Evolutionary conservation across 2,329 filamentous ascomycete species (phyloP).

Genomic region (Fusarium newnesense): DNA sequence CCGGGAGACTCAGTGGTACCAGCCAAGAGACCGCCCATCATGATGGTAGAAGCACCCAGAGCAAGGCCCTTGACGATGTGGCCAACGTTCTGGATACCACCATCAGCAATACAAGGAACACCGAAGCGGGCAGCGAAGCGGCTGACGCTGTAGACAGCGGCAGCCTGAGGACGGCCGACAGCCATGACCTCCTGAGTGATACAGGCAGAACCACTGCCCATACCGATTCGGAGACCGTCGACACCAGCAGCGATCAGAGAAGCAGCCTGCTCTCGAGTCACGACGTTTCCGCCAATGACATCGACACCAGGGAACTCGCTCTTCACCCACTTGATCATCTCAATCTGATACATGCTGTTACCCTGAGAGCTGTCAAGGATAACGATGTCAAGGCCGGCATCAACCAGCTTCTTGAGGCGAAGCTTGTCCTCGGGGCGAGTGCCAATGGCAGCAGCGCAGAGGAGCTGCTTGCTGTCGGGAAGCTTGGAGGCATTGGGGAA

Average conservation of each 20-base stretch:
- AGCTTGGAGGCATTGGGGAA: constrained; percentile 97
- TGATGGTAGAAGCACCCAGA: constrained; percentile 92
- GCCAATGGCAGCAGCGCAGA: constrained; percentile 94
- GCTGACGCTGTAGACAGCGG: constrained; percentile 89
- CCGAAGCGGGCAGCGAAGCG: constrained; percentile 92
- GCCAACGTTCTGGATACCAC: constrained; percentile 97
- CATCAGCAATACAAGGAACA: constrained; percentile 97
- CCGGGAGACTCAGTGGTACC: constrained; percentile 98
- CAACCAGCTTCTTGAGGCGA: constrained; percentile 86
- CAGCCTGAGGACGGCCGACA: constrained; percentile 94
- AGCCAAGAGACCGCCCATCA: constrained; percentile 98
- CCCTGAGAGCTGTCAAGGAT: constrained; percentile 96
- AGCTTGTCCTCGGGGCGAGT: constrained; percentile 93
- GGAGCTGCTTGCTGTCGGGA: constrained; percentile 95
- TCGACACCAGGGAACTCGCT: constrained; percentile 84
- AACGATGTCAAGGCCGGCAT: constrained; percentile 94
- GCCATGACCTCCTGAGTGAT: constrained; percentile 99
- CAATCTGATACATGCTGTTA: constrained; percentile 98
- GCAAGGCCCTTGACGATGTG: constrained; percentile 99
- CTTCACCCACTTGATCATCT: constrained; percentile 98
- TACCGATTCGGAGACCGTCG: constrained; percentile 96
- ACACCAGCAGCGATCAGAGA: constrained; percentile 91
- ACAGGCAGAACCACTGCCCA: constrained; percentile 97
- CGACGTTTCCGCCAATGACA: constrained; percentile 98
- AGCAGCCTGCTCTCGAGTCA: constrained; percentile 96